A percentile compares a stretch with the other conserved stretches of the same genome.
Conservation (phyloP, 1,284 basidiomycete genomes). For the Trametes versicolor region DNA sequence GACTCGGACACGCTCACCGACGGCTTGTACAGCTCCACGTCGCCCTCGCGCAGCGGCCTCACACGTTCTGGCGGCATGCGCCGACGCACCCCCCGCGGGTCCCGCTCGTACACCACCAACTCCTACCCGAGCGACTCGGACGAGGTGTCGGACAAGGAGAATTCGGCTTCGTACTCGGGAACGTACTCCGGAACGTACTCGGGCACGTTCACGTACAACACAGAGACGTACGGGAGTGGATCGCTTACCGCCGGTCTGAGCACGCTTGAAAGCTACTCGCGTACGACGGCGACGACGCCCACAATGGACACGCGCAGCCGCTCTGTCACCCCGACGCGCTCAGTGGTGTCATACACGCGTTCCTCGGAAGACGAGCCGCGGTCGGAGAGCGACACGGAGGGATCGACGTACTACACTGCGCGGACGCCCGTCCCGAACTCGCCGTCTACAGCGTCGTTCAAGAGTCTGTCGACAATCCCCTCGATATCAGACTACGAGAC, state of each 20-base stretch:
- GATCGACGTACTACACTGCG: conserved; percentile 41
- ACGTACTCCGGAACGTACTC: conserved; percentile 35
- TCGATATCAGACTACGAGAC: conserved; percentile 62
- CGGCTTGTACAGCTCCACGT: conserved; percentile 39
- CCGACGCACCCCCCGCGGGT: conserved; percentile 55
- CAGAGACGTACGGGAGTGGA: conserved; percentile 23
- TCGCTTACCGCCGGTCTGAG: conserved; percentile 43
- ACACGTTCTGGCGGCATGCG: conserved; percentile 68
- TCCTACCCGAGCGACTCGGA: conserved; percentile 49
- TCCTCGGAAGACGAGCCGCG: conserved; percentile 24
- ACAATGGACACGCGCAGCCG: conserved; percentile 35
- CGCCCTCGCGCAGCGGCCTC: conserved; percentile 50
- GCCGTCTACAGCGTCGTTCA: conserved; percentile 55
- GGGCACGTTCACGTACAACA: conserved; percentile 29
- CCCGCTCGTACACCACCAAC: conserved; percentile 47
- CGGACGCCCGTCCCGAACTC: conserved; percentile 37
- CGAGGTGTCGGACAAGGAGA: conserved; percentile 66
- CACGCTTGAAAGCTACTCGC: conserved; percentile 45
- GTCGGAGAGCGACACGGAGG: conserved; percentile 29
- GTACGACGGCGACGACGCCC: conserved; percentile 34
- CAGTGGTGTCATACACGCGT: conserved; percentile 45
- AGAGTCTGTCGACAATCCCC: conserved; percentile 60
- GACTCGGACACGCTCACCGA: conserved; percentile 46
- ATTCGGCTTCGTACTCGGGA: conserved; percentile 45
- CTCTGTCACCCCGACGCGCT: conserved; percentile 46